Evolutionary conservation across 345 rosid genomes (phyloP).

Genomic region (Schrenkiella parvula): DNA sequence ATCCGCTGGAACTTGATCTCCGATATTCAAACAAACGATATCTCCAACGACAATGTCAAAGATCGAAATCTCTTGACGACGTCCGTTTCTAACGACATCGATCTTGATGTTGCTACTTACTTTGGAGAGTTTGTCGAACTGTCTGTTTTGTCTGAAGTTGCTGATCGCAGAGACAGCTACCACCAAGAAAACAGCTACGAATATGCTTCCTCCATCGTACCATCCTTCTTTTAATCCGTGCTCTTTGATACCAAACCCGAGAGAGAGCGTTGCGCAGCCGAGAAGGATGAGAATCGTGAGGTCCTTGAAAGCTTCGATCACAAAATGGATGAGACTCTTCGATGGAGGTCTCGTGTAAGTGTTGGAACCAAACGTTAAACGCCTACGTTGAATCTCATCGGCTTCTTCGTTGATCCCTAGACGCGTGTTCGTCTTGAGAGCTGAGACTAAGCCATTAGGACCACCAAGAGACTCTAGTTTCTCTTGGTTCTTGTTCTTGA

Average conservation of each 20-base stretch:
- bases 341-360: constrained; percentile 62
- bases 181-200: constrained; percentile 52
- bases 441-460: constrained; percentile 34
- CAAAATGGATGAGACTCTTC: constrained; percentile 41
- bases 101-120: constrained; percentile 51
- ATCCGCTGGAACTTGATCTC: constrained; percentile 70
- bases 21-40: constrained; percentile 48
- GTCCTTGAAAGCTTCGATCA: constrained; percentile 55
- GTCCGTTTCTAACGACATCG: constrained; percentile 47
- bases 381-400: constrained; percentile 41
- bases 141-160: constrained; percentile 47
- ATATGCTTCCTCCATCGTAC: constrained; percentile 71
- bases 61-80: constrained; percentile 44
- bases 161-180: constrained; percentile 51
- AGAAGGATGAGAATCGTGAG: constrained; percentile 54
- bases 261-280: constrained; percentile 56
- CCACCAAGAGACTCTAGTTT: constrained; percentile 41
- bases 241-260: constrained; percentile 57
- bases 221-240: constrained; percentile 61
- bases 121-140: constrained; percentile 49
- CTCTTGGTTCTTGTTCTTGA: constrained; percentile 38
- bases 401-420: constrained; percentile 43
- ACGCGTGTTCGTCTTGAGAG: constrained; percentile 32
- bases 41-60: constrained; percentile 71
- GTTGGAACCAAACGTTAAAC: constrained; percentile 52